phyloP scores from a whole-genome alignment of 192 early-diverging fungal genomes.

The Backusella circina region DNA sequence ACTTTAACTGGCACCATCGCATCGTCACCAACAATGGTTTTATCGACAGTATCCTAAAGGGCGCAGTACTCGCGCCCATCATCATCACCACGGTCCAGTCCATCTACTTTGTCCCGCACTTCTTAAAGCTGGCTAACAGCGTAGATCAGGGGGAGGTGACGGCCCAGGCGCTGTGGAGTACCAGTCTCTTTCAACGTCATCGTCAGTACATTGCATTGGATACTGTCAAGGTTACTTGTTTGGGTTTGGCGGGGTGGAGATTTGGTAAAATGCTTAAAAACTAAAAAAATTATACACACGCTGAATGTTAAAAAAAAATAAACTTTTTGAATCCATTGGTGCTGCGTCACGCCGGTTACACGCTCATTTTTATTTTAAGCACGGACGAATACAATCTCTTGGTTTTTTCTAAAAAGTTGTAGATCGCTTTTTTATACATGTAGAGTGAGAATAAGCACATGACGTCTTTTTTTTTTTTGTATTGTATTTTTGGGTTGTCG shows the following conservation, averaged over 20 bases:
- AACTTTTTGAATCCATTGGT: background rate
- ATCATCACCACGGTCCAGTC: constrained; percentile 5
- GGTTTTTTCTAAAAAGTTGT: background rate
- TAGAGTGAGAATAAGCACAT: background rate
- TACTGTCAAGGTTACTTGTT: constrained; percentile 9
- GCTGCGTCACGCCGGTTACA: background rate
- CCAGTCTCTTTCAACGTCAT: background rate
- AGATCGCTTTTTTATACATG: background rate
- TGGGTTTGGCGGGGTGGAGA: constrained; percentile 17
- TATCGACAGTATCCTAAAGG: constrained; percentile 9
- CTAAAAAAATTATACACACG: constrained; percentile 9
- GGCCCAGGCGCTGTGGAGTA: background rate
- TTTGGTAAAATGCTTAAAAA: constrained; percentile 24
- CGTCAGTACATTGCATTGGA: constrained; percentile 21
- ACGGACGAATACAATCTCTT: background rate
- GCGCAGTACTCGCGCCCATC: constrained; percentile 9
- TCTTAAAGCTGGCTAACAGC: constrained; percentile 3
- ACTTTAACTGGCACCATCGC: constrained; percentile 23
- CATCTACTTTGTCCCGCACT: constrained; percentile 4
- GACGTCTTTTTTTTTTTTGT: too few species aligned
- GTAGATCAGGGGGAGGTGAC: background rate
- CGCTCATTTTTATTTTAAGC: background rate
- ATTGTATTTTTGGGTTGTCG: background rate
- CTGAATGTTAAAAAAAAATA: background rate
- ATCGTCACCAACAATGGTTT: constrained; percentile 20